A percentile compares a stretch with the other conserved stretches of the same genome.
Evolutionary conservation across 306 rosid genomes (phyloP).

Genomic region (Albizia julibrissin): DNA sequence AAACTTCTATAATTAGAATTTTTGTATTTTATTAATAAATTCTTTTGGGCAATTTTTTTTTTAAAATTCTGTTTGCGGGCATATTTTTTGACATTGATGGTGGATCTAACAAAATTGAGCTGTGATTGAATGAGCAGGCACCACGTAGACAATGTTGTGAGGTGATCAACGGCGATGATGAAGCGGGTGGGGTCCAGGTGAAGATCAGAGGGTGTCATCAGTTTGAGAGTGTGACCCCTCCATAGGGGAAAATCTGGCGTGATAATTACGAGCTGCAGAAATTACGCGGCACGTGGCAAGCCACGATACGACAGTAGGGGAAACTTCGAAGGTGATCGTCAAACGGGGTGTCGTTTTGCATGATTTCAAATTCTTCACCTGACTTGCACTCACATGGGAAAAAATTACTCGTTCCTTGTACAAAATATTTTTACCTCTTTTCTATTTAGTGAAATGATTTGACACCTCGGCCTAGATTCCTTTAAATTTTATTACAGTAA

Average conservation of each 20-base stretch:
- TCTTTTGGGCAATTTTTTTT: neutral
- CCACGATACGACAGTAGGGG: neutral
- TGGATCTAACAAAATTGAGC: constrained; percentile 16
- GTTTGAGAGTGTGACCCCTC: constrained; percentile 64
- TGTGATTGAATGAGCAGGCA: constrained; percentile 49
- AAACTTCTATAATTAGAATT: neutral
- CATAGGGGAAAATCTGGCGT: neutral
- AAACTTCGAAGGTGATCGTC: neutral
- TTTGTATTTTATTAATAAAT: neutral
- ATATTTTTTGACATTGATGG: neutral
- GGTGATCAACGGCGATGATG: constrained; percentile 30
- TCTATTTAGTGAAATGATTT: neutral
- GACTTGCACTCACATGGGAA: neutral
- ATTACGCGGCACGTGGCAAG: neutral
- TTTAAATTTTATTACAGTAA: neutral
- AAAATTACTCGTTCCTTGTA: neutral
- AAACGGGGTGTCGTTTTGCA: neutral
- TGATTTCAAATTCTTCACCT: neutral
- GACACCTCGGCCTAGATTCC: neutral
- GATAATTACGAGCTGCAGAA: neutral
- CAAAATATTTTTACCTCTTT: neutral
- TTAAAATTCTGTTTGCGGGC: neutral
- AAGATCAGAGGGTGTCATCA: constrained; percentile 49
- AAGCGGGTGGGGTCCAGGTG: constrained; percentile 17
- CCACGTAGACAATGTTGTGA: constrained; percentile 89